These are phyloP conservation scores for Bisporella sp. DNA, from an alignment of 2,329 filamentous ascomycete species.

Conservation along the genomic window DNA sequence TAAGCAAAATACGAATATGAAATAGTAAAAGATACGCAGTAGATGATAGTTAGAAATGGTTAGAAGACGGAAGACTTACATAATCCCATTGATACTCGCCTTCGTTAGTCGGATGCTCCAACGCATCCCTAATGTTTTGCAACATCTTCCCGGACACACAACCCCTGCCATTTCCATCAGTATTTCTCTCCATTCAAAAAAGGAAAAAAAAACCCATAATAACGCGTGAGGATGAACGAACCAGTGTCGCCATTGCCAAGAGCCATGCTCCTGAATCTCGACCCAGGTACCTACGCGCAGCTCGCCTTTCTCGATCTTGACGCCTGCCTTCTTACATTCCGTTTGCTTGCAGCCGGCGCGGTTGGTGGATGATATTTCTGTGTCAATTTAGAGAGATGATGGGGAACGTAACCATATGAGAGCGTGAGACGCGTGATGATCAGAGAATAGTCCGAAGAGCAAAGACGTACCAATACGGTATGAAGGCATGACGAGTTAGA, in stretches of 20 bases:
- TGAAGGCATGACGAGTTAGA: too few relatives aligned
- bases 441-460: not conserved
- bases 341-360: slow-evolving; percentile 66
- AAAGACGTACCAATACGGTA: too few relatives aligned
- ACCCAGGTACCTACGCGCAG: slow-evolving; percentile 73
- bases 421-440: too few relatives aligned
- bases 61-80: too few relatives aligned
- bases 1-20: too few relatives aligned
- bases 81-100: slow-evolving; percentile 35
- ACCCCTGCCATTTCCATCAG: slow-evolving; percentile 42
- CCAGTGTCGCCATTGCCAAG: slow-evolving; percentile 84
- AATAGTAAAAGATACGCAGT: too few relatives aligned
- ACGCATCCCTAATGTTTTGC: slow-evolving; percentile 52
- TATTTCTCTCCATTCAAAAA: slow-evolving; percentile 35
- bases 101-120: slow-evolving; percentile 37
- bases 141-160: slow-evolving; percentile 77
- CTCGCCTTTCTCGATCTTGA: slow-evolving; percentile 74
- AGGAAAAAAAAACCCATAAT: not conserved
- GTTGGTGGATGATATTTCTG: slow-evolving; percentile 64
- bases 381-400: slow-evolving; percentile 1
- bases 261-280: slow-evolving; percentile 48
- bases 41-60: too few relatives aligned
- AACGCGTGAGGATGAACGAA: slow-evolving; percentile 34
- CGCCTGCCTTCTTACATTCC: slow-evolving; percentile 60
- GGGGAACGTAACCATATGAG: too few relatives aligned